phyloP scores from a whole-genome alignment of 306 rosid species.

The Ammopiptanthus mongolicus region DNA sequence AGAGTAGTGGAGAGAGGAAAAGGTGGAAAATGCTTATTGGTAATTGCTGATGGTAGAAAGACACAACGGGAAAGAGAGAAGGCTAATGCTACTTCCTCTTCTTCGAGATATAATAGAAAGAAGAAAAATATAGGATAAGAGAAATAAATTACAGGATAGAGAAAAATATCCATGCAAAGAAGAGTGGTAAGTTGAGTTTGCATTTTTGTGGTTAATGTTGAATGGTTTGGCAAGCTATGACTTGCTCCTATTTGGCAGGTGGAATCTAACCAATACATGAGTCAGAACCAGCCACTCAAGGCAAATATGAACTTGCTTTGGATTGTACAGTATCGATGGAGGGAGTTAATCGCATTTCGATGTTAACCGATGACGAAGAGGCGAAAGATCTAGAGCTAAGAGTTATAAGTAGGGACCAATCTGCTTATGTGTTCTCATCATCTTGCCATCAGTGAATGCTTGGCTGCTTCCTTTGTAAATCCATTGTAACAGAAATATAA shows the following conservation, averaged over 20 bases:
- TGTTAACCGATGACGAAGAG: conserved; percentile 86
- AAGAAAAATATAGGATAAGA: conserved; percentile 45
- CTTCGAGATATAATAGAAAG: conserved; percentile 33
- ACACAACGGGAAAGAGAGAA: neutral
- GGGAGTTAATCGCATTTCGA: conserved; percentile 37
- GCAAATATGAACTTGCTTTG: conserved; percentile 66
- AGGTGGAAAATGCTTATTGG: conserved; percentile 29
- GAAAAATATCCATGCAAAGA: conserved; percentile 40
- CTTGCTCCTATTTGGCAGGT: conserved; percentile 44
- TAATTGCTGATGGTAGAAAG: conserved; percentile 24
- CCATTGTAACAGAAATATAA: no score
- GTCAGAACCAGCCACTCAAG: conserved; percentile 32
- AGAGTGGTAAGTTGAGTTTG: conserved; percentile 42
- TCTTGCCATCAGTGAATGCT: conserved; percentile 43
- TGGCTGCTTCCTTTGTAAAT: conserved; percentile 75
- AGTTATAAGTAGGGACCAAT: conserved; percentile 49
- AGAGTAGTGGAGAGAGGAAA: conserved; percentile 40
- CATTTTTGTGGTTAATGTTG: conserved; percentile 10
- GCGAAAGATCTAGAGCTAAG: conserved; percentile 83
- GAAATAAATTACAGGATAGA: conserved; percentile 50
- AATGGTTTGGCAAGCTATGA: conserved; percentile 9
- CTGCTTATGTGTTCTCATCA: conserved; percentile 49
- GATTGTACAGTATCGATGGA: conserved; percentile 44
- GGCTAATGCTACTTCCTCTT: conserved; percentile 15
- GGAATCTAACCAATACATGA: conserved; percentile 32